Percentiles rank a stretch among this genome's conserved stretches.
Evolutionary conservation across 106 monocot genomes (phyloP).

Genomic region (Acorus gramineus): DNA sequence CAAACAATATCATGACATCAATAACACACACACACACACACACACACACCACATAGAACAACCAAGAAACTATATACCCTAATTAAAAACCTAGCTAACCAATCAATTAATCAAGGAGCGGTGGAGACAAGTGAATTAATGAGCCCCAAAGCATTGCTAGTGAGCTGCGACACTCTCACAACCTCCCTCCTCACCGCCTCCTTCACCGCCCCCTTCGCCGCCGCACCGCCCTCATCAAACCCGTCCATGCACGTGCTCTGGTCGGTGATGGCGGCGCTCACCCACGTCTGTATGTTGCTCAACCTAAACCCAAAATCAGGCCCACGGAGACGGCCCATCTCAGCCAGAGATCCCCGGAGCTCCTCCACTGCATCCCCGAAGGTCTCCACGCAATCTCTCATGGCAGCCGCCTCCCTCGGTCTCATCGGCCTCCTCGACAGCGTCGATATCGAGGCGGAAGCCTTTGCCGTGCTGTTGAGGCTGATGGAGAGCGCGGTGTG

Average conservation of each 20-base stretch:
- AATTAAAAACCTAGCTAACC: too few species aligned
- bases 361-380: conserved; percentile 28
- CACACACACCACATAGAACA: too few species aligned
- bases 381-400: conserved; percentile 42
- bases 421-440: conserved; percentile 8
- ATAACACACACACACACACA: too few species aligned
- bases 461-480: conserved; percentile 19
- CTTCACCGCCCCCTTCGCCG: conserved; percentile 5
- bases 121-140: conserved; percentile 19
- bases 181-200: conserved; percentile 21
- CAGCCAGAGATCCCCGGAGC: conserved; percentile 23
- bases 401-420: not conserved
- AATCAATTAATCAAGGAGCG: too few species aligned
- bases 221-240: conserved; percentile 11
- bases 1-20: too few species aligned
- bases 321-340: conserved; percentile 29
- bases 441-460: conserved; percentile 10
- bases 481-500: conserved; percentile 29
- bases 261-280: conserved; percentile 60
- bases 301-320: conserved; percentile 16
- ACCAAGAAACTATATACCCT: too few species aligned
- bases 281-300: conserved; percentile 59
- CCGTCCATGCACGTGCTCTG: conserved; percentile 56
- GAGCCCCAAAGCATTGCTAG: conserved; percentile 45
- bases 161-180: conserved; percentile 29